Base-by-base conservation (phyloP, 805 yeast genomes). In the Sungouiella thailandica region DNA sequence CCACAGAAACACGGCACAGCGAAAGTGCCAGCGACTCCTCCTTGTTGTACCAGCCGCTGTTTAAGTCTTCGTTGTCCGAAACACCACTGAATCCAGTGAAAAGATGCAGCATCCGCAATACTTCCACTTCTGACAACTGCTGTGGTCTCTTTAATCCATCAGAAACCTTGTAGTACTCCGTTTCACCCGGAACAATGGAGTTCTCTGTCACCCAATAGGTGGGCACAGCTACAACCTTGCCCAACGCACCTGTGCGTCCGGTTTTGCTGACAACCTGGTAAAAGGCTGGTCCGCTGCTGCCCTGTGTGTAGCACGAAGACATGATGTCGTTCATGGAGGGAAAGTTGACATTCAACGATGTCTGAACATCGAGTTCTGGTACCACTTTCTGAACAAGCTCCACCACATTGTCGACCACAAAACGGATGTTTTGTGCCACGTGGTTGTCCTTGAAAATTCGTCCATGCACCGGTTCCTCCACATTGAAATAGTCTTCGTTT, bases 401-500 rank as follows among this genome's bases (percentile, higher is more conserved):
- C 17, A 37, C 19, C 4, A 62, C 39, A 19, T 49, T 50, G 5
- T 20, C n/a, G 37, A 58, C 60, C 25, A 60, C 43, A 31, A 49
- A 57, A 24, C 40, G 33, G 17, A 54, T 37, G 36, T 53, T 58
- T 18, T 47, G 42, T 13, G 44, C 36, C 13, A 57, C 45, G 18
- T 42, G 35, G 41, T 57, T 57, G 25, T 38, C 46, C 32, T 45
- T 52, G 24, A 44, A 37, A 29, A 29, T 11, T 6, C 17, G 11
- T 7, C 16, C 10, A 32, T 37, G 31, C 8, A 22, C 12, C 8
- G 11, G 3, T 3, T 37, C 29, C 23, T 41, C 39, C 23, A 51
- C 44, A 20, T 48, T 41, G 41, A 58, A 57, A 28, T 33, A 42
- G n/a, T 37, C 43, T 35, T 60, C 65, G 39, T 62, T 57, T 35